Evolutionary conservation across 2,329 filamentous ascomycete genomes (phyloP).

Genomic region (Ceratocystiopsis sp.): DNA sequence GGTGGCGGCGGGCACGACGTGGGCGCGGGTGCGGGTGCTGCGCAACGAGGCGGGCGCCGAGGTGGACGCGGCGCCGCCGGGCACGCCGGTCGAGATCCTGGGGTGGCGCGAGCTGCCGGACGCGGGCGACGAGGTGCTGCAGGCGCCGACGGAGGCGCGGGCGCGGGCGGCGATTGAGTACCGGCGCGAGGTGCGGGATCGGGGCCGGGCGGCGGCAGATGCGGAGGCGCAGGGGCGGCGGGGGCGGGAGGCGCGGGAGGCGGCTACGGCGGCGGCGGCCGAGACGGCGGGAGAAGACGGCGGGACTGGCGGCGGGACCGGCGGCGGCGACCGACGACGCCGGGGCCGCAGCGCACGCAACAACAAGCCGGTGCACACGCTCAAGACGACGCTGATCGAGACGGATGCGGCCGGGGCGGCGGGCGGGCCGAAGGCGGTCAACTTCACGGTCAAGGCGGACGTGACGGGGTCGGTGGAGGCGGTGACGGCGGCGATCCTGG

Average conservation of each 20-base stretch:
- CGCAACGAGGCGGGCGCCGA: conserved; percentile 68
- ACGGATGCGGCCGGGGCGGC: conserved; percentile 18
- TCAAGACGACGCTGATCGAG: conserved; percentile 14
- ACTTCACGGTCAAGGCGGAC: conserved; percentile 82
- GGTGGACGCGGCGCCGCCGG: conserved; percentile 60
- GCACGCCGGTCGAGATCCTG: conserved; percentile 79
- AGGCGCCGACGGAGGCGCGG: conserved; percentile 61
- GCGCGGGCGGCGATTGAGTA: conserved; percentile 67
- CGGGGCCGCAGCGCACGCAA: too few relatives aligned
- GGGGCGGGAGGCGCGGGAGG: conserved; percentile 30
- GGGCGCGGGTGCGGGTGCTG: conserved; percentile 69
- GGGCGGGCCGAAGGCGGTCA: conserved; percentile 37
- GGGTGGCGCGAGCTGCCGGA: conserved; percentile 77
- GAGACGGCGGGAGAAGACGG: conserved; percentile 17
- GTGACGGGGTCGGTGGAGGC: conserved; percentile 91
- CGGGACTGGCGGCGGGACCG: too few relatives aligned
- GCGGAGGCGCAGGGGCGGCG: conserved; percentile 57
- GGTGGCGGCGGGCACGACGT: conserved; percentile 76
- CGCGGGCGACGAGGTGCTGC: conserved; percentile 75
- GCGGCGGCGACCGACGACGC: conserved; percentile 15
- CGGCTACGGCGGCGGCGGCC: conserved; percentile 23
- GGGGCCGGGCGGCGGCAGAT: conserved; percentile 59
- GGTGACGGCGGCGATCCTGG: conserved; percentile 57
- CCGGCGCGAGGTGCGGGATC: conserved; percentile 53
- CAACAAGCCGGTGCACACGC: conserved; percentile 14